Evolutionary conservation across 2,329 filamentous ascomycete genomes (phyloP).

Genomic region (Hirsutella thompsonii): DNA sequence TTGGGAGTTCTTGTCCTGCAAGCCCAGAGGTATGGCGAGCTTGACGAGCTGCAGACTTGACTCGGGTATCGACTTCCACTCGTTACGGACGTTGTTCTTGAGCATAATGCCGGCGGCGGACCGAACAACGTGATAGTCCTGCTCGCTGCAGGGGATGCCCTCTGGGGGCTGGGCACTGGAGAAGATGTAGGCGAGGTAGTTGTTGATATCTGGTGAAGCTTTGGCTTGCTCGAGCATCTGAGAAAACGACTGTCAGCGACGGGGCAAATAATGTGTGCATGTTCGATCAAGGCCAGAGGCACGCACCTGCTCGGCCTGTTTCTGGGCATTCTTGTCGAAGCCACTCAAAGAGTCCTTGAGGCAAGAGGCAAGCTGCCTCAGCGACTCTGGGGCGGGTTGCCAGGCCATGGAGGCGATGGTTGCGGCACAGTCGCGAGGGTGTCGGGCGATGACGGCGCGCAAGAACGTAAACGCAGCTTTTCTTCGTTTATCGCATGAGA

Average conservation of each 20-base stretch:
- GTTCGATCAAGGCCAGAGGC: too few relatives aligned
- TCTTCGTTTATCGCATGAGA: background rate
- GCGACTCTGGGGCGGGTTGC: constrained; percentile 78
- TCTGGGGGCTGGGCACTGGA: constrained; percentile 53
- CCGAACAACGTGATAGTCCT: constrained; percentile 63
- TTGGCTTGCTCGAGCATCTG: constrained; percentile 92
- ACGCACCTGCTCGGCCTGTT: constrained; percentile 77
- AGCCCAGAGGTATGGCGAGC: constrained; percentile 60
- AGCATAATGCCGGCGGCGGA: constrained; percentile 86
- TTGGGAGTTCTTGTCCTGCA: constrained; percentile 70
- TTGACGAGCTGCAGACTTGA: constrained; percentile 65
- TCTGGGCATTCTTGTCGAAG: constrained; percentile 66
- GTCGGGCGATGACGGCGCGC: background rate
- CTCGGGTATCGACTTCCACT: constrained; percentile 65
- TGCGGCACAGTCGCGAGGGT: background rate
- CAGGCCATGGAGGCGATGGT: constrained; percentile 57
- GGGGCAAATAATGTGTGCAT: too few relatives aligned
- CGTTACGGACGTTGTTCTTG: constrained; percentile 77
- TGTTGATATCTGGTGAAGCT: constrained; percentile 83
- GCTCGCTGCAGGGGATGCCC: constrained; percentile 42
- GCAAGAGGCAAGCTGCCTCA: constrained; percentile 79
- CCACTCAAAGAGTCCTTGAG: constrained; percentile 86
- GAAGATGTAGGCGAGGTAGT: constrained; percentile 89
- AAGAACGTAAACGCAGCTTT: background rate
- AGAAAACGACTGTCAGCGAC: background rate